Evolutionary conservation across 352 stramenopile species (phyloP).

Genomic region (Phytophthora pluvialis): DNA sequence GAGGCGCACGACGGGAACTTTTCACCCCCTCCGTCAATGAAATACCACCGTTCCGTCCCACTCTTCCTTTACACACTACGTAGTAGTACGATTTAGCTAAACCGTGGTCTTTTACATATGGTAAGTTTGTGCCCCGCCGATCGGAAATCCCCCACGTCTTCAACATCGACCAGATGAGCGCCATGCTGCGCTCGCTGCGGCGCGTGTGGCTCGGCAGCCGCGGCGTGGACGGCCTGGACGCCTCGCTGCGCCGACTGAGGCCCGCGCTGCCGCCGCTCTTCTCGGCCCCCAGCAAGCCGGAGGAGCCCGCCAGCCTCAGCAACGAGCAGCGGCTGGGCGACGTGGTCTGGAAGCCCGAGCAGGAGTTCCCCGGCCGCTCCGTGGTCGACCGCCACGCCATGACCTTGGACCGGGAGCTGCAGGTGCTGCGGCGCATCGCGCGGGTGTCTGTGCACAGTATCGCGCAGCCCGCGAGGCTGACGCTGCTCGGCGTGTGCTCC

Average conservation of each 20-base stretch:
- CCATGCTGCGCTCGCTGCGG: constrained; percentile 26
- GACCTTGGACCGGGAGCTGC: constrained; percentile 43
- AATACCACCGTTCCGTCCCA: not conserved
- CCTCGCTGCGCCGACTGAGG: constrained; percentile 3
- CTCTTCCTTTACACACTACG: constrained; percentile 7
- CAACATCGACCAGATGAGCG: constrained; percentile 25
- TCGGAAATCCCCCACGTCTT: constrained; percentile 2
- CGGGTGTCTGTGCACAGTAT: constrained; percentile 49
- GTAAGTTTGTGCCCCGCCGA: not conserved
- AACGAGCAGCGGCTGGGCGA: constrained; percentile 53
- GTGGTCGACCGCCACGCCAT: constrained; percentile 47
- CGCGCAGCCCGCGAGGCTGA: constrained; percentile 52
- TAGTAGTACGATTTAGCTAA: constrained; percentile 16
- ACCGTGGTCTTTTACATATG: not conserved
- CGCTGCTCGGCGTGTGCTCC: constrained; percentile 55
- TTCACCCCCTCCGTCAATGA: not conserved
- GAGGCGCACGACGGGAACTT: not conserved
- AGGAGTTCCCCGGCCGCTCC: constrained; percentile 59
- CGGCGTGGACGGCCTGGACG: constrained; percentile 3
- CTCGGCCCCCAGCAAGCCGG: constrained; percentile 11
- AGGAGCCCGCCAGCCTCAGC: constrained; percentile 17
- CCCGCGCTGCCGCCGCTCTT: not conserved
- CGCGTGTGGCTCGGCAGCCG: constrained; percentile 34
- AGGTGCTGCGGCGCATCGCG: constrained; percentile 57
- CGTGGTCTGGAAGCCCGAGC: constrained; percentile 61